A percentile compares a stretch with the other conserved stretches of the same genome.
These are phyloP conservation scores for Cystobasidium ongulense DNA, from an alignment of 768 basidiomycete species.

Conservation along the genomic window DNA sequence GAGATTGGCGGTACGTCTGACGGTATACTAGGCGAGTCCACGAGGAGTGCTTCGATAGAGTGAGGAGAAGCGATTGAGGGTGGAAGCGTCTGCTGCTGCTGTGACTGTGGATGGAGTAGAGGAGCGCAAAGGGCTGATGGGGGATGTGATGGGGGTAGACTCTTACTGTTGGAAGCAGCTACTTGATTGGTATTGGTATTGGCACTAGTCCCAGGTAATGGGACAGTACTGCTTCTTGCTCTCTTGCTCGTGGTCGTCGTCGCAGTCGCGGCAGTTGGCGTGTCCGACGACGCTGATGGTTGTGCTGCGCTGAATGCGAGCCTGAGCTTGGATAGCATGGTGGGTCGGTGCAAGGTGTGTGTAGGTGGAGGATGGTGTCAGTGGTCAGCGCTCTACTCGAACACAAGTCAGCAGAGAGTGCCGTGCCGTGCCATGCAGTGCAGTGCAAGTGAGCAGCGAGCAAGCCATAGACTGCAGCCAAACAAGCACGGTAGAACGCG, in stretches of 20 bases:
- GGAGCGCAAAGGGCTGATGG: neutral
- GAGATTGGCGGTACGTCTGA: neutral
- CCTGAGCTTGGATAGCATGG: conserved; percentile 13
- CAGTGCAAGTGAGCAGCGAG: too few relatives aligned
- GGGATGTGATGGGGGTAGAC: neutral
- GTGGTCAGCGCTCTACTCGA: neutral
- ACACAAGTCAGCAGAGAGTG: neutral
- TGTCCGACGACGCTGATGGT: neutral
- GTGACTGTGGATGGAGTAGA: neutral
- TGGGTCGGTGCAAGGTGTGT: neutral
- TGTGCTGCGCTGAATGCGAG: conserved; percentile 9
- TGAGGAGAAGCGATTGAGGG: neutral
- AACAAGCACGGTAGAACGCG: neutral
- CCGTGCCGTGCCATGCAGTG: too few relatives aligned
- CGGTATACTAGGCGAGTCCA: too few relatives aligned
- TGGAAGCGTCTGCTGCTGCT: neutral
- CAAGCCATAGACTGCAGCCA: too few relatives aligned
- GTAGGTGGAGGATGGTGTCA: neutral
- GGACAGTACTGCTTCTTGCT: neutral
- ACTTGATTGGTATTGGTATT: neutral
- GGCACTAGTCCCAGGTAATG: neutral
- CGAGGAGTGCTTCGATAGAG: neutral
- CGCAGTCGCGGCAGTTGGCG: neutral
- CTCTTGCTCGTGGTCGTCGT: neutral
- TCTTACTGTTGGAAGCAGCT: neutral